These are phyloP conservation scores for Paradendryphiella salina DNA, from an alignment of 2,329 filamentous ascomycete genomes.

Conservation along the genomic window DNA sequence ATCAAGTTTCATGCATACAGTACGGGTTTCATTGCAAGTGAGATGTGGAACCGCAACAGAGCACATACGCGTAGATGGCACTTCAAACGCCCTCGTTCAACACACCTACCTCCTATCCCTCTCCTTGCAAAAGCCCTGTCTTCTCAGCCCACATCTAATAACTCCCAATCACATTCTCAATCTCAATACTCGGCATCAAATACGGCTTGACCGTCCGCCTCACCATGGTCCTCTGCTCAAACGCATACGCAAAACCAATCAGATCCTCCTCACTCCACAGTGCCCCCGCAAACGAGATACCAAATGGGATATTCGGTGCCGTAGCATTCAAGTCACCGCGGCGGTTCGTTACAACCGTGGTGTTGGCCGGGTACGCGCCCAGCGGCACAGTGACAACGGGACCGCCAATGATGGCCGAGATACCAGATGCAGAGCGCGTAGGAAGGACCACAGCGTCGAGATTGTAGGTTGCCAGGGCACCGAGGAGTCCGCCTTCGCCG, in stretches of 20 bases:
- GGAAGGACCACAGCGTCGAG: slow-evolving; percentile 67
- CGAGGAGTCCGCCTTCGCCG: slow-evolving; percentile 63
- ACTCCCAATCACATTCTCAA: slow-evolving; percentile 49
- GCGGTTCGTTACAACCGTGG: slow-evolving; percentile 51
- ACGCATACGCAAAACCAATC: slow-evolving; percentile 69
- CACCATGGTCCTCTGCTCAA: slow-evolving; percentile 63
- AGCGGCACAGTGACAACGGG: slow-evolving; percentile 67
- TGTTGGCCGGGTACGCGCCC: slow-evolving; percentile 58
- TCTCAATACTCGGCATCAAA: slow-evolving; percentile 54
- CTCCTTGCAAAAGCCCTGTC: not conserved
- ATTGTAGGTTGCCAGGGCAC: slow-evolving; percentile 59
- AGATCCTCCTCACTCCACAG: slow-evolving; percentile 65
- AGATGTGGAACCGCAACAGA: no score
- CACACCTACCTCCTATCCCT: no score
- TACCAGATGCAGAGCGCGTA: slow-evolving; percentile 52
- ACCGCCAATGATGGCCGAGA: slow-evolving; percentile 61
- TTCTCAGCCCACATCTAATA: not conserved
- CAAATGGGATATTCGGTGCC: slow-evolving; percentile 63
- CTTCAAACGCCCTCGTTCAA: no score
- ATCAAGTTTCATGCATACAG: no score
- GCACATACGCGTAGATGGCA: no score
- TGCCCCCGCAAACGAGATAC: slow-evolving; percentile 64
- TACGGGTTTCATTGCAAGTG: no score
- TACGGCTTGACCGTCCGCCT: slow-evolving; percentile 55
- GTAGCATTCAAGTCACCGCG: slow-evolving; percentile 57